Conservation (phyloP, 805 yeast species). For the Metschnikowia shivogae region DNA sequence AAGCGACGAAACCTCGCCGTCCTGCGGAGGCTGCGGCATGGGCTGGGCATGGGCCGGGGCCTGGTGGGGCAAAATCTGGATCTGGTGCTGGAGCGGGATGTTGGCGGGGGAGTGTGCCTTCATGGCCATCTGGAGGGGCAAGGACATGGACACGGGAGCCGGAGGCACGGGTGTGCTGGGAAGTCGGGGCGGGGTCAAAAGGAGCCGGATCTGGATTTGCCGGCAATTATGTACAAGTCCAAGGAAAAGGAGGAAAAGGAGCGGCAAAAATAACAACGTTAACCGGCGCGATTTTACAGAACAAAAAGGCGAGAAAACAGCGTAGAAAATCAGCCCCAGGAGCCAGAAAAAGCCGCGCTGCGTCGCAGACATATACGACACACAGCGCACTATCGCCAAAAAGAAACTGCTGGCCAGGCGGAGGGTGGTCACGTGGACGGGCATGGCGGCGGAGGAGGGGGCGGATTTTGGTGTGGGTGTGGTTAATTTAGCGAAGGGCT, state of each 20-base stretch:
- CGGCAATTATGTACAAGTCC: conserved; percentile 3
- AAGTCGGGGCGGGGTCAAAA: no score
- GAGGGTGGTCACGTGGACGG: not conserved
- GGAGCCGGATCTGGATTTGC: not conserved
- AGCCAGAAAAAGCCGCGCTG: not conserved
- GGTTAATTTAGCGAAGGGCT: no score
- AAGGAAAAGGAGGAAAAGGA: not conserved
- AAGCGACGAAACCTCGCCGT: conserved; percentile 14
- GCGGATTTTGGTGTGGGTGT: no score
- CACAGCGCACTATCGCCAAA: conserved; percentile 3
- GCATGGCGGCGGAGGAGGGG: not conserved
- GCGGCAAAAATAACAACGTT: conserved; percentile 2
- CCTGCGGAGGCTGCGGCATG: conserved; percentile 9
- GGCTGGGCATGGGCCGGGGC: conserved; percentile 14
- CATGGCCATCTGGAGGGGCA: conserved; percentile 22
- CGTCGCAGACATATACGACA: conserved; percentile 3
- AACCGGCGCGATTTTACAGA: conserved; percentile 3
- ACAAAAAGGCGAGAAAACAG: conserved; percentile 1
- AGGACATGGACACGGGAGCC: conserved; percentile 11
- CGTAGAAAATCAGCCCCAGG: not conserved
- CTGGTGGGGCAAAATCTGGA: conserved; percentile 19
- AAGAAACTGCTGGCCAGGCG: not conserved
- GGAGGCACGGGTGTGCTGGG: not conserved
- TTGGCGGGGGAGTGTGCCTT: conserved; percentile 13
- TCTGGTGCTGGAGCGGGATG: conserved; percentile 17